Evolutionary conservation across 2,329 filamentous ascomycete species (phyloP), one percentile per base, ranked within the genome.

Genomic region (Aspergillus fumigatus): DNA sequence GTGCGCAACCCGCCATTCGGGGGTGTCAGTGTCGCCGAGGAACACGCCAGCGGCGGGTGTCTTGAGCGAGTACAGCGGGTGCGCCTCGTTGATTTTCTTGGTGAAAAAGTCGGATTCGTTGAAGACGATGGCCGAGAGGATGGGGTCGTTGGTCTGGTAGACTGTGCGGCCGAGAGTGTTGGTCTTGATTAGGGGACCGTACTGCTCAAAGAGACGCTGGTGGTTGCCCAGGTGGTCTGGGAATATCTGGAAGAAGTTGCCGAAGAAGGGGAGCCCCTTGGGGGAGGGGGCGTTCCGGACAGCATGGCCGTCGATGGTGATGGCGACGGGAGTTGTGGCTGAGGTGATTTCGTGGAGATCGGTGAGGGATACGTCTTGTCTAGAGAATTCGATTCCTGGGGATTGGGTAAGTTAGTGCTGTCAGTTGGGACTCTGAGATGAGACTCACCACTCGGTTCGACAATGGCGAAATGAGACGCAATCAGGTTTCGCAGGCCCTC

Each of bases 221-320:
- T 83, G 78, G 66, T 84, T 84, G 3, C 82, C 82, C 1, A 85
- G 73, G 57, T 83, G 81, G 59, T 85, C 82, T 0, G 82, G 82
- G 62, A 77, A 85, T 9, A 84, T 68, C 57, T 84, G 80, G 48
- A 80, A 79, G 67, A 77, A 81, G 61, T 78, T 83, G 21, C 82
- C 82, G 3, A 84, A 68, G n/a, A 77, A 53, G 1, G 71, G 71
- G 2, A 74, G 48, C 2, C 61, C 64, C 1, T 49, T 56, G 0
- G 70, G 65, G 3, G 63, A 59, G 2, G 60, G 61, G 4, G 64
- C 61, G 7, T 70, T 65, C 40, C 65, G 64, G n/a, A 71, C 63
- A 5, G 60, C 56, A 32, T 66, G 62, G 5, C 70, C 70, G 47
- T 72, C 63, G 50, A 72, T 65, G 4, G 62, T 65, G 48, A 72